phyloP scores from a whole-genome alignment of 257 asterid species.

The Primulina eburnea region DNA sequence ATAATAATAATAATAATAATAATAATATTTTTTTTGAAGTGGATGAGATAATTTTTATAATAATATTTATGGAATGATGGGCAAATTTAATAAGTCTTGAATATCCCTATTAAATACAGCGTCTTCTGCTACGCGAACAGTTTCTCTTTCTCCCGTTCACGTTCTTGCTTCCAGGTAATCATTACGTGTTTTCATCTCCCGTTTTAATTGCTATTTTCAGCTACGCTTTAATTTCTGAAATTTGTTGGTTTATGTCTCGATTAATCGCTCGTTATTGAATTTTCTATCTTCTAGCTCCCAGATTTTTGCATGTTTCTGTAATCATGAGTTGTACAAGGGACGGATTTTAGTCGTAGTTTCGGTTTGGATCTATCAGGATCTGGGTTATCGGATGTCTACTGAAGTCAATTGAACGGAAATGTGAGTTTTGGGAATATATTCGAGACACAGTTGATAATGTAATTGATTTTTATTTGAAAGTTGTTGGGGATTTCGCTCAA shows the following conservation, averaged over 20 bases:
- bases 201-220: not conserved
- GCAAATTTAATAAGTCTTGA: not conserved
- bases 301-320: conserved; percentile 17
- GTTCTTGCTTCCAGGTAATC: conserved; percentile 27
- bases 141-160: conserved; percentile 10
- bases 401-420: conserved; percentile 12
- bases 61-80: not conserved
- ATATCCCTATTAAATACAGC: not conserved
- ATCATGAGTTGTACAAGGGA: conserved; percentile 7
- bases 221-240: conserved; percentile 10
- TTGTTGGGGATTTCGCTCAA: conserved; percentile 16
- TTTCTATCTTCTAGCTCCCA: not conserved
- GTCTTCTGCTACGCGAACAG: conserved; percentile 14
- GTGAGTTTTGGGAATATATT: conserved; percentile 16
- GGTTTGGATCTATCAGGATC: conserved; percentile 31
- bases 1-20: too few species aligned
- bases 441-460: not conserved
- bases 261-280: conserved; percentile 3
- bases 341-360: conserved; percentile 10
- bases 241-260: not conserved
- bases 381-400: conserved; percentile 19
- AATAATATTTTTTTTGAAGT: too few species aligned
- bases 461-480: not conserved
- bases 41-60: too few species aligned
- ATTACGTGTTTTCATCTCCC: not conserved